phyloP scores from a whole-genome alignment of 1,139 yeast genomes.

The Magnusiomyces paraingens region DNA sequence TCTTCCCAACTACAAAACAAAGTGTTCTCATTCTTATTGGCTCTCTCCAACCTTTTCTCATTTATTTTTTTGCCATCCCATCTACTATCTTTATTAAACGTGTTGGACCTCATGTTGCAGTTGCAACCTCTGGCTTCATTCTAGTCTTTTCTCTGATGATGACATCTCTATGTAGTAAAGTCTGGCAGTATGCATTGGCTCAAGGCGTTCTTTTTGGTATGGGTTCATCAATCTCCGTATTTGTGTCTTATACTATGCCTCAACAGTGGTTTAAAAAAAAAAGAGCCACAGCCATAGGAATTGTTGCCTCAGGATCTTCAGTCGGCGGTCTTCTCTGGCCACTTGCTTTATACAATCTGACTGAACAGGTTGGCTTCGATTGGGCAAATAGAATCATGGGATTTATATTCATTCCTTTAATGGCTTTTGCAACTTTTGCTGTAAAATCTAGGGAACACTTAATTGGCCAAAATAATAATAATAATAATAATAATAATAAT shows the following conservation, averaged over 20 bases:
- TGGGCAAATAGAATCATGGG: constrained; percentile 48
- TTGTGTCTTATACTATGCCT: constrained; percentile 25
- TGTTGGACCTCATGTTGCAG: constrained; percentile 27
- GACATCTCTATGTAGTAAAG: constrained; percentile 43
- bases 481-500: too few relatives aligned
- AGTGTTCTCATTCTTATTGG: constrained; percentile 45
- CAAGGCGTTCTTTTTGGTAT: constrained; percentile 49
- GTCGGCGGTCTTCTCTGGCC: constrained; percentile 57
- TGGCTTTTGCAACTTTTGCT: constrained; percentile 32
- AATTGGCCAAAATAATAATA: too few relatives aligned
- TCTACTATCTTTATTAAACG: constrained; percentile 51
- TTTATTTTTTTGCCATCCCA: constrained; percentile 41
- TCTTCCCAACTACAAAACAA: constrained; percentile 38
- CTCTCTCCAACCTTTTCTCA: constrained; percentile 44
- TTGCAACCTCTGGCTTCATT: constrained; percentile 41
- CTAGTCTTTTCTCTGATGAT: constrained; percentile 46
- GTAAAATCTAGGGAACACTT: constrained; percentile 17
- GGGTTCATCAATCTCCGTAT: constrained; percentile 35
- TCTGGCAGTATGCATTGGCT: constrained; percentile 49
- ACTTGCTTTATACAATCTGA: constrained; percentile 35
- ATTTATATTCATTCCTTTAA: constrained; percentile 39
- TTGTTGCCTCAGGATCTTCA: constrained; percentile 56
- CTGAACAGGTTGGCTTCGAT: constrained; percentile 41
- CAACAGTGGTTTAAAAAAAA: constrained; percentile 48
- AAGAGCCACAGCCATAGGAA: constrained; percentile 52